These are phyloP conservation scores for Exsudoporus frostii DNA, from an alignment of 768 basidiomycete genomes.

Conservation along the genomic window DNA sequence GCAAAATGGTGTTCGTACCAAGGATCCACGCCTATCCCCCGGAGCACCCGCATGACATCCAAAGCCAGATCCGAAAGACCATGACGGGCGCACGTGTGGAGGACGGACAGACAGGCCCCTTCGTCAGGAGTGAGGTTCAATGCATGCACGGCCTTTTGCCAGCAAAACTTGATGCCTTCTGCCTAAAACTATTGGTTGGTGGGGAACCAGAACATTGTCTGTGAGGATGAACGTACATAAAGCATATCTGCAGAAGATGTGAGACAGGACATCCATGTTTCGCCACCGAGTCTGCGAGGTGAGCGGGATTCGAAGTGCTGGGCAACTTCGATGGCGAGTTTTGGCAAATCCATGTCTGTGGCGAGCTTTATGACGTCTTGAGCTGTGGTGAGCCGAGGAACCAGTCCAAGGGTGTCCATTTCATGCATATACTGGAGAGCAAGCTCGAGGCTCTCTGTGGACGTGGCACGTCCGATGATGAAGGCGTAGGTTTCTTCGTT, in stretches of 20 bases:
- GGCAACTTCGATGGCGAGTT: conserved; percentile 72
- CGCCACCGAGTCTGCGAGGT: conserved; percentile 48
- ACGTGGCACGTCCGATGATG: conserved; percentile 47
- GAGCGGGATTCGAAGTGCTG: conserved; percentile 55
- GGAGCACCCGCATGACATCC: conserved; percentile 59
- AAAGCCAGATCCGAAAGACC: conserved; percentile 70
- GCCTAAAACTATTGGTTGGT: conserved; percentile 38
- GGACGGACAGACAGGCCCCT: conserved; percentile 65
- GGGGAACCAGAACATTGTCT: not conserved
- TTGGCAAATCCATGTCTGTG: conserved; percentile 51
- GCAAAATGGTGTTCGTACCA: conserved; percentile 72
- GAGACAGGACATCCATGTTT: conserved; percentile 67
- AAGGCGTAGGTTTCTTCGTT: conserved; percentile 51
- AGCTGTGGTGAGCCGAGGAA: conserved; percentile 47
- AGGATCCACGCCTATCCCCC: conserved; percentile 44
- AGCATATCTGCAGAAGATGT: conserved; percentile 57
- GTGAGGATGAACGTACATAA: conserved; percentile 55
- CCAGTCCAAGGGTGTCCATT: conserved; percentile 51
- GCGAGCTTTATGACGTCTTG: conserved; percentile 54
- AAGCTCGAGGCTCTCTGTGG: conserved; percentile 57
- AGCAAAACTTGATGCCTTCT: conserved; percentile 62
- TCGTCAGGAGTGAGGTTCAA: conserved; percentile 64
- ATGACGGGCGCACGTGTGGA: conserved; percentile 69
- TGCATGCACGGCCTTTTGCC: conserved; percentile 55
- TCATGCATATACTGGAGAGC: conserved; percentile 59